Base-by-base conservation (phyloP, 164 flowering plant species). In the Taxillus chinensis region DNA sequence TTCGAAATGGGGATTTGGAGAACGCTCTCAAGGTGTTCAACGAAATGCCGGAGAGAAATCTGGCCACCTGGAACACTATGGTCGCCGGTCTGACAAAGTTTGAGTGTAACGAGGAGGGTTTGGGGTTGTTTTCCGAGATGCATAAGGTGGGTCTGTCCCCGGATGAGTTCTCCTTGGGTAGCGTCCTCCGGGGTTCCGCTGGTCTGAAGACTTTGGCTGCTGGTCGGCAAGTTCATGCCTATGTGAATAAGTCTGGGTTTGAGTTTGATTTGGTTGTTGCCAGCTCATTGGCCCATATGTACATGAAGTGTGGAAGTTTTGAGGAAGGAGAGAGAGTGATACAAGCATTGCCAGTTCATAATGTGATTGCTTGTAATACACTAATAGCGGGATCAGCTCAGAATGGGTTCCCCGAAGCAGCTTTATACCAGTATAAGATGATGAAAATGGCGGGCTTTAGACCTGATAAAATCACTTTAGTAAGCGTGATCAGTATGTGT, bases 251-350 rank as follows among this genome's bases (percentile, higher is more conserved):
- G 66, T 68, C 69, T 55, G 92, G 92, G 64, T 68, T 84, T 62
- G 77, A 71, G 45, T 41, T 56, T 4, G 48, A 82, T 79, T 55
- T 86, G 74, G 79, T 80, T 27, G 87, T 86, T 46, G 86, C 83
- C 52, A 83, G 81, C 65, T 82, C 92, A 11, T 65, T 86, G 52
- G 86, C 92, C 59, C 89, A 86, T 69, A 86, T 86, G 96, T 86
- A 89, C 63, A 85, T 83, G 83, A 89, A 75, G 67, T 79, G 76
- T 68, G 81, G 81, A 16, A 71, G 78, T 7, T 70, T 80, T 55
- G 62, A 56, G 13, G 85, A 80, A 39, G 96, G 90, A 13, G 90
- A 86, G 71, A 72, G 39, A 57, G 75, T 86, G 14, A 77, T 89
- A 52, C 62, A 48, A 41, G 70, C 64, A 27, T 68, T 86, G 89